These are phyloP conservation scores for Mitragyna speciosa DNA, from an alignment of 257 asterid species.

Conservation along the genomic window DNA sequence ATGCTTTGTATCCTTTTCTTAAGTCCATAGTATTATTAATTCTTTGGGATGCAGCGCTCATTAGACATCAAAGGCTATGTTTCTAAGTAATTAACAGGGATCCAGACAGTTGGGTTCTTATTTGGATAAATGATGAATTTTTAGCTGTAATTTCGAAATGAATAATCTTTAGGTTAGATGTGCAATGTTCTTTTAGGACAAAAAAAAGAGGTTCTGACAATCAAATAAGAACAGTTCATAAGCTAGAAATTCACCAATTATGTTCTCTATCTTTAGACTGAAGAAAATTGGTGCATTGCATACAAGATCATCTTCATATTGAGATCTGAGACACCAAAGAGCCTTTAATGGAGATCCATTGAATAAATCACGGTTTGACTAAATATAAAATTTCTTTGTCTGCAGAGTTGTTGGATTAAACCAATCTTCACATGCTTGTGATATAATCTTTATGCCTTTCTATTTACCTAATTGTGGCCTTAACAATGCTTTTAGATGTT, in stretches of 20 bases:
- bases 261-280: too few species aligned
- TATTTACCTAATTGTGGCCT: constrained; percentile 13
- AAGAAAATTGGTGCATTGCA: neutral
- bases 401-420: neutral
- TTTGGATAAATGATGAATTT: neutral
- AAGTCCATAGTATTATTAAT: neutral
- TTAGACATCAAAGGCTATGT: too few species aligned
- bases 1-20: constrained; percentile 47
- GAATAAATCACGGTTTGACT: neutral
- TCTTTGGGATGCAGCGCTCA: neutral
- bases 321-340: neutral
- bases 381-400: neutral
- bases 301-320: neutral
- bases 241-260: neutral
- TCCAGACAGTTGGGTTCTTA: neutral
- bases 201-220: neutral
- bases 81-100: too few species aligned
- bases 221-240: neutral
- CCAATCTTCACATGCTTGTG: neutral
- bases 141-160: neutral
- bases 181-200: neutral
- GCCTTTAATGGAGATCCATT: neutral
- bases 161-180: neutral
- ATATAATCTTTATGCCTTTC: neutral
- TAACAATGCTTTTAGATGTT: constrained; percentile 36